Base-by-base conservation (phyloP, 208 protist genomes). In the Leishmania tropica region DNA sequence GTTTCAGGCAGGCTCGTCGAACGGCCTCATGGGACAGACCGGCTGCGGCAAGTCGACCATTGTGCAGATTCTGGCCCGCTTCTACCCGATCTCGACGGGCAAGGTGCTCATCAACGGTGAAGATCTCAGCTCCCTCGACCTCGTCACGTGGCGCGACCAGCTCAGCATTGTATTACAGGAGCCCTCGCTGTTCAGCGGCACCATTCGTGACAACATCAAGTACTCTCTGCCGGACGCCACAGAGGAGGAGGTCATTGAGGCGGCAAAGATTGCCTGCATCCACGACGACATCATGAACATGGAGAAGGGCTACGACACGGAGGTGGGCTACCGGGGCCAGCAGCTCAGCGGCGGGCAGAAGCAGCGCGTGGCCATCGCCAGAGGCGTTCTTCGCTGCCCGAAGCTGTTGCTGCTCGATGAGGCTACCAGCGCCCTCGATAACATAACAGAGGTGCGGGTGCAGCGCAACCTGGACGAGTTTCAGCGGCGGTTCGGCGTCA, bases 21-120 rank as follows among this genome's bases (percentile, higher is more conserved):
- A 93, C 67, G 94, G 92, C 4, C 81, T 98, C n/a, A 91, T 97
- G 78, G 96, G 96, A n/a, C 88, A 91, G 76, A 97, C 96, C 1
- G 96, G 96, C 1, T 90, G 89, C 70, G 96, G 96, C 31, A 98
- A 98, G 89, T 95, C 92, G 21, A 92, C 95, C 42, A 78, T 98
- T 71, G 78, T 97, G 62, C 85, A 92, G 6, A 88, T 93, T 35
- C 85, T 98, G 15, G 56, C 96, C 24, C 85, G 94, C 35, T 87
- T 96, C 35, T 89, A 96, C 35, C 85, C 89, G 1, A 84, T 92
- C 64, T 68, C 75, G 6, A 67, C 79, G 0, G 94, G 94, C 17
- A 21, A 75, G 11, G 87, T 97, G 64, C n/a, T 89, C 17, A 78
- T 96, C 37, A 82, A 85, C 67, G 87, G 88, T n/a, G 35, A 73